Evolutionary conservation across 225 moss, liverwort and hornwort genomes (phyloP), one percentile per base, ranked within the genome.

Genomic region (Rhytidiadelphus loreus): DNA sequence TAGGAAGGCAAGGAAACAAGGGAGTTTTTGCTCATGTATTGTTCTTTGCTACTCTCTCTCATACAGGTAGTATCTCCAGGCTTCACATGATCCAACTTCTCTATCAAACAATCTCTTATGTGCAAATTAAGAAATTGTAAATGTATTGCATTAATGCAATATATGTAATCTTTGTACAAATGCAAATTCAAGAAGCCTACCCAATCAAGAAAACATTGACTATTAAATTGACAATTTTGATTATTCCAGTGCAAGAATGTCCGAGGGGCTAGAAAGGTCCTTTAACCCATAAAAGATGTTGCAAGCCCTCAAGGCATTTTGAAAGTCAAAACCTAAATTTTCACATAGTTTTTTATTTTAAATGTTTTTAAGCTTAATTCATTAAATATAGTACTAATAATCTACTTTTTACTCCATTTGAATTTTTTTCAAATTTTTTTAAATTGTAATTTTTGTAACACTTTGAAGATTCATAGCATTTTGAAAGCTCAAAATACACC

Each of bases 21-120:
- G 4, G 9, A n/a, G 2, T 68, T n/a, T n/a, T 68, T 22, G 23
- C 13, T 68, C 39, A n/a, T 68, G 0, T n/a, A 12, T 37, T n/a
- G 4, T 68, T n/a, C 7, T 22, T 2, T n/a, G 7, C 22, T 22
- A 23, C 1, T n/a, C 21, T 12, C 4, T 21, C 6, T n/a, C n/a
- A n/a, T 5, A n/a, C 1, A 3, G 4, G 2, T 37, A n/a, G 3
- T n/a, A 7, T 37, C n/a, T 66, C 2, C 0, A 0, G 0, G 7
- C n/a, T n/a, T 68, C 11, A 68, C 0, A n/a, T n/a, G 22, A n/a
- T 68, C 13, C 23, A 68, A 39, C 23, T 1, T 39, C 39, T n/a
- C 1, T 1, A 39, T 69, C 2, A 68, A 69, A 69, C 24, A 39
- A 69, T 69, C 24, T 71, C 3, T 2, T 1, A 24, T 14, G 3